Base-by-base conservation (phyloP, 2,329 filamentous ascomycete genomes). In the Xylariaceae sp. region DNA sequence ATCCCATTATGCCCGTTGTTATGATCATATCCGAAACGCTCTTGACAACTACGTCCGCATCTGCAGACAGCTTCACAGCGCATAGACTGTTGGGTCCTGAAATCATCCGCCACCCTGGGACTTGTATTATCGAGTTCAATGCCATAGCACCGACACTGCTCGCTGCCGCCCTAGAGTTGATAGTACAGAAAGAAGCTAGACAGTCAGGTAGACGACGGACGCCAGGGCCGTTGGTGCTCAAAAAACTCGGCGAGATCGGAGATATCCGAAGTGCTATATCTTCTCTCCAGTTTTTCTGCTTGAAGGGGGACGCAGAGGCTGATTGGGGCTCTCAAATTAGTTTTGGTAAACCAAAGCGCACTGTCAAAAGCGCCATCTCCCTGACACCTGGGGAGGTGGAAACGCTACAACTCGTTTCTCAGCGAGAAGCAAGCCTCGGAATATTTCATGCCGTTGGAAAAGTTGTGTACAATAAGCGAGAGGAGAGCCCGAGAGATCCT, bases 381-480 rank as follows among this genome's bases (percentile, higher is more conserved):
- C 71, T 95, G 54, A 96, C 91, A 0, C 80, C 81, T 56, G 85
- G 87, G 65, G 94, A 97, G 69, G 77, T 82, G 54, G 87, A 95
- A 58, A 92, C 85, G 5, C 71, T 97, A 9, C 84, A 90, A 65
- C 75, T 94, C 55, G 82, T 97, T 19, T 90, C 88, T 0, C 89
- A 92, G 65, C 83, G 94, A 52, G 94, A 97, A 72, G 86, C 88
- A 15, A 96, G 87, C 58, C 76, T 99, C 2, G 94, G 92, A 1
- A 90, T 99, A 47, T 99, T 99, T 66, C 94, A 99, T 69, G 91
- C 94, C 0, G 88, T 97, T 12, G 94, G 92, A 3, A 96, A 94
- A 68, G 89, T 99, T 2, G 86, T 97, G 0, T 95, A 97, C 74
- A 99, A 99, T 74, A 99, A 96, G 69, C 82, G 94, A 43, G 80